These are phyloP conservation scores for Candida insectorum DNA, from an alignment of 805 yeast genomes.

Conservation along the genomic window DNA sequence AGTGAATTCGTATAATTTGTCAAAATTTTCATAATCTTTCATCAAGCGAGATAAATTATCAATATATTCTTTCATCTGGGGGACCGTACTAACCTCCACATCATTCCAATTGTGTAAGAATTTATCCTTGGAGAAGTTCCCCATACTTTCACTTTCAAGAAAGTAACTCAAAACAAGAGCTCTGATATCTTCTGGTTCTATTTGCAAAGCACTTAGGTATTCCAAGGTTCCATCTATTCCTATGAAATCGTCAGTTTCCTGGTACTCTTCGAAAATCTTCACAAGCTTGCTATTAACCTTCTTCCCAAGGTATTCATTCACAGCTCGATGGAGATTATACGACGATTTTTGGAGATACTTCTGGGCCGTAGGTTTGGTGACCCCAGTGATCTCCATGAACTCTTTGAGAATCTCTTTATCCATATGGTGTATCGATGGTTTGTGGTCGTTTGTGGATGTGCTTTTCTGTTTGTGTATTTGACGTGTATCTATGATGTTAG, in stretches of 20 bases:
- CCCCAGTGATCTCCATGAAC: constrained; percentile 42
- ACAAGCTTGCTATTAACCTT: constrained; percentile 18
- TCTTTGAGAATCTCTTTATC: constrained; percentile 5
- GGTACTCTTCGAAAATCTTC: constrained; percentile 31
- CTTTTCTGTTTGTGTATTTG: too few species aligned
- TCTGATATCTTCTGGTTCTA: constrained; percentile 70
- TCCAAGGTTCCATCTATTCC: constrained; percentile 76
- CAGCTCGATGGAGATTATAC: constrained; percentile 28
- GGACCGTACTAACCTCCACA: constrained; percentile 25
- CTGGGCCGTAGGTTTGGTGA: constrained; percentile 30
- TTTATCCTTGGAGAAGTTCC: constrained; percentile 48
- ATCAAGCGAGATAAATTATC: constrained; percentile 12
- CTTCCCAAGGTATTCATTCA: constrained; percentile 24
- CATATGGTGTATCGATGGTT: constrained; percentile 1
- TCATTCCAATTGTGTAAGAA: constrained; percentile 61
- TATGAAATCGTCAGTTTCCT: constrained; percentile 39
- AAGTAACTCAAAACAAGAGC: constrained; percentile 70
- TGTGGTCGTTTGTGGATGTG: neutral
- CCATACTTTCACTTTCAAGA: constrained; percentile 63
- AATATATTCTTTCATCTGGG: constrained; percentile 43
- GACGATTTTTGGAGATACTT: constrained; percentile 27
- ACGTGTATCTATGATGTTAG: too few species aligned
- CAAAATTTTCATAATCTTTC: constrained; percentile 35
- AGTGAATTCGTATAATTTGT: constrained; percentile 64
- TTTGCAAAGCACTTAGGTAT: constrained; percentile 63